These are phyloP conservation scores for Pseudisothecium myosuroides DNA, from an alignment of 225 moss, liverwort and hornwort species.

Conservation along the genomic window DNA sequence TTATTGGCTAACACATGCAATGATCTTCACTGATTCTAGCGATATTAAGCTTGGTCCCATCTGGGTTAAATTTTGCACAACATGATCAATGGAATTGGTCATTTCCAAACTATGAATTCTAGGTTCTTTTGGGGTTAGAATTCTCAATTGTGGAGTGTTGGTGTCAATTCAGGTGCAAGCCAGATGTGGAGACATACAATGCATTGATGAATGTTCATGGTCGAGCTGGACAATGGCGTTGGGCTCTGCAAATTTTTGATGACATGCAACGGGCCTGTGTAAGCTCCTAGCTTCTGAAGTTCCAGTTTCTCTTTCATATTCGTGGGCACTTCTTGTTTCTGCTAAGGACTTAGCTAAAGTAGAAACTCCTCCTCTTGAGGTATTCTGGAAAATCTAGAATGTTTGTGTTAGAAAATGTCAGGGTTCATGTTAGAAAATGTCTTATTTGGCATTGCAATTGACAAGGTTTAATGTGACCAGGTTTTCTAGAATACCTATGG, in stretches of 20 bases:
- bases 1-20: neutral
- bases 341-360: neutral
- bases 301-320: neutral
- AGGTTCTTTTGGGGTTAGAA: neutral
- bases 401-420: neutral
- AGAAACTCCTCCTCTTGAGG: neutral
- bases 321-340: neutral
- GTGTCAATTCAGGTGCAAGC: constrained; percentile 62
- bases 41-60: neutral
- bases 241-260: constrained; percentile 65
- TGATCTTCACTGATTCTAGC: neutral
- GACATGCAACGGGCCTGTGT: constrained; percentile 80
- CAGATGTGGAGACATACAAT: constrained; percentile 90
- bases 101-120: neutral
- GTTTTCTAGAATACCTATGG: neutral
- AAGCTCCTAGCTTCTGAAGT: neutral
- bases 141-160: neutral
- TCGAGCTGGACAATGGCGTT: constrained; percentile 80
- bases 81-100: neutral
- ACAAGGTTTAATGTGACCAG: neutral
- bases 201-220: constrained; percentile 98
- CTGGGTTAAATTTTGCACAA: neutral
- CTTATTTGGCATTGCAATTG: neutral
- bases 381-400: neutral
- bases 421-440: neutral